These are phyloP conservation scores for Echium plantagineum DNA, from an alignment of 257 asterid species.

Conservation along the genomic window DNA sequence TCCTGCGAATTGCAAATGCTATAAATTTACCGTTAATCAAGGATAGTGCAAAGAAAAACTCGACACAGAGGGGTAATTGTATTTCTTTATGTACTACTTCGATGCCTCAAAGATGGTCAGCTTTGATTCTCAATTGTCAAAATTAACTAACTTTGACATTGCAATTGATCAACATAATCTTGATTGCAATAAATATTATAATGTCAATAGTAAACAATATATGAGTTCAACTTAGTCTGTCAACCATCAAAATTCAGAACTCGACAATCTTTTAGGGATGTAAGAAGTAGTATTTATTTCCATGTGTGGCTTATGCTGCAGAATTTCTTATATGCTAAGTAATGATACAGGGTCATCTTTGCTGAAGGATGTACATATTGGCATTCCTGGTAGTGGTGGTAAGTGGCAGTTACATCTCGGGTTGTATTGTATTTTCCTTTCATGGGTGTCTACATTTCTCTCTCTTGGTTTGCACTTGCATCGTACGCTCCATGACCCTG, in stretches of 20 bases:
- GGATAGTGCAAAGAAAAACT: slow-evolving; percentile 31
- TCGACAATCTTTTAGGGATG: too few species aligned
- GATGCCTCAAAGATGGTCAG: too few species aligned
- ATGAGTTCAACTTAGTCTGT: too few species aligned
- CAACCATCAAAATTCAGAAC: too few species aligned
- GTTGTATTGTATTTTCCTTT: background rate
- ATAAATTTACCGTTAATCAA: slow-evolving; percentile 36
- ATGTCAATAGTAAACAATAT: too few species aligned
- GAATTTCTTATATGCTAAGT: background rate
- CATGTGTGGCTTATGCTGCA: background rate
- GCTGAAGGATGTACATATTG: slow-evolving; percentile 84
- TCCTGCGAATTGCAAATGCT: slow-evolving; percentile 77
- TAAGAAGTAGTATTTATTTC: too few species aligned
- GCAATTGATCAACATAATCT: too few species aligned
- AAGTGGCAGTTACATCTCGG: slow-evolving; percentile 10
- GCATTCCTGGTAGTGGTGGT: slow-evolving; percentile 91
- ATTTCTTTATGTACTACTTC: background rate
- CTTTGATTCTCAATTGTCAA: too few species aligned
- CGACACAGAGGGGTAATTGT: slow-evolving; percentile 44
- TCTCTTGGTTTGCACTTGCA: slow-evolving; percentile 3
- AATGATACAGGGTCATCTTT: slow-evolving; percentile 39
- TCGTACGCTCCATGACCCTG: slow-evolving; percentile 9
- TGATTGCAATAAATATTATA: too few species aligned
- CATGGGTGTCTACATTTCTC: background rate
- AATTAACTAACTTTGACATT: too few species aligned